Evolutionary conservation across 2,329 filamentous ascomycete genomes (phyloP).

Genomic region (Fusarium begoniae): DNA sequence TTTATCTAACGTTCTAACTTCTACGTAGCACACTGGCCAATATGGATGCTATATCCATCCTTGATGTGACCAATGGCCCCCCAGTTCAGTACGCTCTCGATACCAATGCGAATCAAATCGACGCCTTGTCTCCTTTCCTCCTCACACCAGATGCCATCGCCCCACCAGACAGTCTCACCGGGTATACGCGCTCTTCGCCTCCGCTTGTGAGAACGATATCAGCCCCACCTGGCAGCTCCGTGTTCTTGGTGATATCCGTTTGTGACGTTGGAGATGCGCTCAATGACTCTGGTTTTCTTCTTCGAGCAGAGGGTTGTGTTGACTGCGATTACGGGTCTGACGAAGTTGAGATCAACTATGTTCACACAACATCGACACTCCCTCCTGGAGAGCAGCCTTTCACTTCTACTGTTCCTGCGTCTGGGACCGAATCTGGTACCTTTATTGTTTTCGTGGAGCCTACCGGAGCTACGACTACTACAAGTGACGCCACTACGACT

Average conservation of each 20-base stretch:
- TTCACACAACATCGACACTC: not conserved
- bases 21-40: not conserved
- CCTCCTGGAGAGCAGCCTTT: not conserved
- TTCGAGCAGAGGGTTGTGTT: not conserved
- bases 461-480: not conserved
- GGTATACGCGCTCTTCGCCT: not conserved
- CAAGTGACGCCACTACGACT: not conserved
- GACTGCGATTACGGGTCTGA: not conserved
- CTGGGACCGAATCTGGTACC: accelerated
- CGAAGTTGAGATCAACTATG: not conserved
- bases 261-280: not conserved
- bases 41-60: not conserved
- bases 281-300: not conserved
- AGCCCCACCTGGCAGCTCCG: accelerated
- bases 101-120: not conserved
- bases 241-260: not conserved
- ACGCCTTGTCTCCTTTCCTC: not conserved
- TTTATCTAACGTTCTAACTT: not conserved
- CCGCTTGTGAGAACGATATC: not conserved
- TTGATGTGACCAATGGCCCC: not conserved
- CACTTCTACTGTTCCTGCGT: not conserved
- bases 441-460: not conserved
- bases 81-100: not conserved
- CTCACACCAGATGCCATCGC: not conserved
- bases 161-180: not conserved